Conservation (phyloP, 352 stramenopile species). For the Pythium monospermum region DNA sequence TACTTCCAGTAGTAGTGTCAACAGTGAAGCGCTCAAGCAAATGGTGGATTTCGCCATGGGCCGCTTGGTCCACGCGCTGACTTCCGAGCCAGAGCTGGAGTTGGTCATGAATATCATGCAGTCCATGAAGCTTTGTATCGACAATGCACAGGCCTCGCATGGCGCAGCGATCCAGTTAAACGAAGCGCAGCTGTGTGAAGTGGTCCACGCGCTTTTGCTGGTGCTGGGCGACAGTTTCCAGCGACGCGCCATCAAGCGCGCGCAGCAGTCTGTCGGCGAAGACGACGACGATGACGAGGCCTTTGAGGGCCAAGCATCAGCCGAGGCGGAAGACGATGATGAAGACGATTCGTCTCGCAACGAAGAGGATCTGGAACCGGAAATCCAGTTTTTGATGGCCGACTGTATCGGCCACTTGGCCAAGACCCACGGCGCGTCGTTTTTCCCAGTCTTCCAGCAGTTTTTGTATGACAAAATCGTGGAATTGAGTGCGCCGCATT, state of each 20-base stretch:
- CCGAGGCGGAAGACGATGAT: slow-evolving; percentile 18
- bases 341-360: slow-evolving; percentile 28
- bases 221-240: slow-evolving; percentile 81
- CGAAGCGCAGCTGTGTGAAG: slow-evolving; percentile 62
- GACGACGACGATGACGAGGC: slow-evolving; percentile 35
- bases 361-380: slow-evolving; percentile 50
- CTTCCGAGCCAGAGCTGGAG: slow-evolving; percentile 79
- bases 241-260: slow-evolving; percentile 54
- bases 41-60: slow-evolving; percentile 83
- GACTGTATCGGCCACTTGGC: slow-evolving; percentile 72
- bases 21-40: slow-evolving; percentile 62
- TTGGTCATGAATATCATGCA: slow-evolving; percentile 84
- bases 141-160: slow-evolving; percentile 39
- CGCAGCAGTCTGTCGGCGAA: slow-evolving; percentile 22
- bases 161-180: slow-evolving; percentile 49
- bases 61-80: slow-evolving; percentile 68
- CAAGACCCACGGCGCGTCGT: slow-evolving; percentile 54
- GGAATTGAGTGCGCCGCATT: slow-evolving; percentile 58
- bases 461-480: slow-evolving; percentile 75
- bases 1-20: not conserved
- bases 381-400: slow-evolving; percentile 77
- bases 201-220: slow-evolving; percentile 69
- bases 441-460: slow-evolving; percentile 75
- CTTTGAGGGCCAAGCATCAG: too few species aligned
- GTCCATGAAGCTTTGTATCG: slow-evolving; percentile 72